These are phyloP conservation scores for Suillus occidentalis DNA, from an alignment of 768 basidiomycete genomes.

Conservation along the genomic window DNA sequence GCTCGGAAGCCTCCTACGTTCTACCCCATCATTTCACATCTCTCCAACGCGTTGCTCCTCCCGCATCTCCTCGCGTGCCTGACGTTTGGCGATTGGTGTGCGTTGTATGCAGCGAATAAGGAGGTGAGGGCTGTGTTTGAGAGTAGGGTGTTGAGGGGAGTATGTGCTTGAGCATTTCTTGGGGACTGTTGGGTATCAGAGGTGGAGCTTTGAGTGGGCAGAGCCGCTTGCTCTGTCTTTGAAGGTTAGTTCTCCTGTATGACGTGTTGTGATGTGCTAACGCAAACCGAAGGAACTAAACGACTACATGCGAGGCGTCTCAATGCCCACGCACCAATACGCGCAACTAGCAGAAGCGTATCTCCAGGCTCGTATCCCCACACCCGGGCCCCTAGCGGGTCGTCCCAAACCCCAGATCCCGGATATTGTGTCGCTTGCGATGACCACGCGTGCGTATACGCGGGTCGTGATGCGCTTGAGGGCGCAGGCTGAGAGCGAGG, in stretches of 20 bases:
- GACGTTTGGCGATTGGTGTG: conserved; percentile 73
- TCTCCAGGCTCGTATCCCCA: conserved; percentile 46
- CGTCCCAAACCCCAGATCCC: conserved; percentile 37
- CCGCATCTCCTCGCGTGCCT: conserved; percentile 55
- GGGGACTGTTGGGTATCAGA: conserved; percentile 66
- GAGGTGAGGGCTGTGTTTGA: conserved; percentile 53
- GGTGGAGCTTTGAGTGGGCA: conserved; percentile 54
- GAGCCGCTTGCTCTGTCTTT: conserved; percentile 68
- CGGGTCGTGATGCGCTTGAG: conserved; percentile 78
- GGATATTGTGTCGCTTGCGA: conserved; percentile 51
- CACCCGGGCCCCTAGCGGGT: conserved; percentile 31
- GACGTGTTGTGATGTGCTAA: conserved; percentile 7
- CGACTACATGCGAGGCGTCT: conserved; percentile 78
- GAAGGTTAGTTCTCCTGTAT: conserved; percentile 43
- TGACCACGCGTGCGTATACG: conserved; percentile 72
- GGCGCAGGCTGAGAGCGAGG: conserved; percentile 71
- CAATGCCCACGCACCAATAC: conserved; percentile 73
- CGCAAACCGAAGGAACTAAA: conserved; percentile 61
- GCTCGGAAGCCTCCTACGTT: conserved; percentile 27
- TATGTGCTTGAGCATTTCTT: conserved; percentile 68
- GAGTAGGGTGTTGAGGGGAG: conserved; percentile 54
- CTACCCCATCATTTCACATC: conserved; percentile 57
- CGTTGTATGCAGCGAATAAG: conserved; percentile 56
- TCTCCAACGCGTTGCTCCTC: conserved; percentile 55
- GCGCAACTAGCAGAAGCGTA: conserved; percentile 57